Base-by-base conservation (phyloP, 306 rosid genomes). In the Glycine tomentella region DNA sequence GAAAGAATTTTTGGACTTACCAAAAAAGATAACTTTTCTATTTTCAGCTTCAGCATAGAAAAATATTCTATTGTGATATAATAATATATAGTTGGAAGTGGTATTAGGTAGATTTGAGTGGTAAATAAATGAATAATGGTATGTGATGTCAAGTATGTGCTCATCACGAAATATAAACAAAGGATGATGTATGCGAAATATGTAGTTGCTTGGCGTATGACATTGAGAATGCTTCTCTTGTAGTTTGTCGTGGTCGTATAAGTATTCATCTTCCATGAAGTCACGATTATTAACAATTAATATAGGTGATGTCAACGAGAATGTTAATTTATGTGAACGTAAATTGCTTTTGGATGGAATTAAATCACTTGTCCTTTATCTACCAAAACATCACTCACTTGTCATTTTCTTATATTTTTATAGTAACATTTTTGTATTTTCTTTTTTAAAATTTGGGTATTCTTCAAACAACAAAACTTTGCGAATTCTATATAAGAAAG, bases 271-370 rank as follows among this genome's bases (percentile, higher is more conserved):
- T 20, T 42, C 74, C 49, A 13, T 63, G 84, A 73, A 51, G 64
- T 62, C 79, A 51, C 78, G n/a, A 52, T 72, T 51, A 61, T 50
- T 72, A 62, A 69, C 38, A 59, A 33, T 58, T 80, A 58, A 59
- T 45, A 8, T 6, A 33, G 53, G 53, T 72, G 33, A 62, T 72
- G 78, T 25, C 65, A 62, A 17, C 48, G 56, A 17, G 13, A 80
- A 72, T 38, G 55, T 62, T 49, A 49, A 34, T 71, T 46, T 61
- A 49, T 57, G 76, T 8, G 78, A 49, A 33, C 10, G 4, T 53
- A 10, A 72, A 38, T 16, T 44, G 25, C 34, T 17, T 45, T n/a
- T 45, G 10, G 5, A 5, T 16, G 5, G 3, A 69, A 69, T 45
- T 46, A 10, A 45, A 16, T 45, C 53, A 20, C 56, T 46, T 46